Evolutionary conservation across 208 protist genomes (phyloP), one percentile per base, ranked within the genome.

Genomic region (Trypanosoma caninum): DNA sequence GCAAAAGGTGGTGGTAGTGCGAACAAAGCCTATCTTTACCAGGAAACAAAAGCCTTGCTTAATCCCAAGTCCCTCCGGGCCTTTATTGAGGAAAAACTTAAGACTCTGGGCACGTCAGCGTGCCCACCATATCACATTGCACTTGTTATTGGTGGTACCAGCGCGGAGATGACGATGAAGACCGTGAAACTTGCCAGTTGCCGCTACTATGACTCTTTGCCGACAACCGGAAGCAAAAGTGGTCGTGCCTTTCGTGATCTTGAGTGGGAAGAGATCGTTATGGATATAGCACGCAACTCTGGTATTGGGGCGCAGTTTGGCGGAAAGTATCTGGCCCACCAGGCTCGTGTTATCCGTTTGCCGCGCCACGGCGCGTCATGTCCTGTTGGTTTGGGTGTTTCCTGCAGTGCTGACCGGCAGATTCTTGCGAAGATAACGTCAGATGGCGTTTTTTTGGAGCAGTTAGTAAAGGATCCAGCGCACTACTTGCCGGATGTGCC

Each of bases 41-140:
- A 99, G 82, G 74, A 98, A 77, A 98, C 96, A 9, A 98, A 98
- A 78, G 93, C 97, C 10, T 78, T 98, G 42, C 80, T 98, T 31
- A 98, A 97, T 76, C 85, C 89, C 59, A 87, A 93, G 55, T 89
- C 79, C 9, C 78, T 98, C 50, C 69, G 88, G 34, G 73, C 78
- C 23, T 99, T 99, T 69, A 79, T 99, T 41, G 80, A 91, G 56
- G 93, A 96, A 65, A 97, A 98, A 71, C 91, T 99, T 27, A 94
- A 91, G 68, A 92, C 73, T 22, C 84, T 97, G 46, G 98, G 98
- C 72, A 99, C 98, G 11, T 70, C 98, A 11, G 98, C 98, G n/a
- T 99, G 98, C 74, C 97, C 98, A 35, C 97, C 98, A n/a, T 98
- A 98, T 80, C 96, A 99, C 77, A 85, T 99, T 44, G 93, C 97